A percentile compares a stretch with the other conserved stretches of the same genome.
Evolutionary conservation across 345 rosid genomes (phyloP).

Genomic region (Arabis alpina): DNA sequence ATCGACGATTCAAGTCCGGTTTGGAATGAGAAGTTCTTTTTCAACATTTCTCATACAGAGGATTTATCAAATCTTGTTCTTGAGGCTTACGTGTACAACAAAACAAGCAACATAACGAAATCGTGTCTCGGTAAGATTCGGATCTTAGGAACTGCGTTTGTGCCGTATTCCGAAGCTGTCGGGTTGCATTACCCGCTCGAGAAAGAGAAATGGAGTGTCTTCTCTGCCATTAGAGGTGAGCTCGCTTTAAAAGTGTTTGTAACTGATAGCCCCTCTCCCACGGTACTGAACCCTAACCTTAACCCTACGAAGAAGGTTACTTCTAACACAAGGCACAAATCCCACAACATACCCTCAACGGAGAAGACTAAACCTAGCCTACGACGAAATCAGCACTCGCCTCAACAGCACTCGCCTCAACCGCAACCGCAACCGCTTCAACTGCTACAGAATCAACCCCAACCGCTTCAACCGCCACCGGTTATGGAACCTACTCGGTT

Average conservation of each 20-base stretch:
- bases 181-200: slow-evolving; percentile 84
- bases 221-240: slow-evolving; percentile 64
- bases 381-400: slow-evolving; percentile 27
- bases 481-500: slow-evolving; percentile 4
- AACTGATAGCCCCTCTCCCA: slow-evolving; percentile 64
- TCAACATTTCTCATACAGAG: slow-evolving; percentile 76
- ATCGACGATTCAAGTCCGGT: slow-evolving; percentile 71
- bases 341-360: slow-evolving; percentile 11
- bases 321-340: slow-evolving; percentile 27
- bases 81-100: slow-evolving; percentile 64
- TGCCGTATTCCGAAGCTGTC: slow-evolving; percentile 74
- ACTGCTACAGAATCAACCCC: slow-evolving; percentile 53
- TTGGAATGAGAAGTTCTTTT: slow-evolving; percentile 84
- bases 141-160: slow-evolving; percentile 76
- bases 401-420: slow-evolving; percentile 38
- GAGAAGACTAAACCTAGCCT: slow-evolving; percentile 28
- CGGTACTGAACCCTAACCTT: slow-evolving; percentile 45
- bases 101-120: slow-evolving; percentile 49
- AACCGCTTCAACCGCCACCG: slow-evolving; percentile 37
- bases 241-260: slow-evolving; percentile 75
- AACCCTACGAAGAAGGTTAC: slow-evolving; percentile 56
- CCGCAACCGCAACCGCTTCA: slow-evolving; percentile 20
- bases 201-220: slow-evolving; percentile 57
- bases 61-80: slow-evolving; percentile 58
- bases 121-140: slow-evolving; percentile 71